phyloP scores from a whole-genome alignment of 805 yeast species.

The Maudiozyma serrabonitensis region DNA sequence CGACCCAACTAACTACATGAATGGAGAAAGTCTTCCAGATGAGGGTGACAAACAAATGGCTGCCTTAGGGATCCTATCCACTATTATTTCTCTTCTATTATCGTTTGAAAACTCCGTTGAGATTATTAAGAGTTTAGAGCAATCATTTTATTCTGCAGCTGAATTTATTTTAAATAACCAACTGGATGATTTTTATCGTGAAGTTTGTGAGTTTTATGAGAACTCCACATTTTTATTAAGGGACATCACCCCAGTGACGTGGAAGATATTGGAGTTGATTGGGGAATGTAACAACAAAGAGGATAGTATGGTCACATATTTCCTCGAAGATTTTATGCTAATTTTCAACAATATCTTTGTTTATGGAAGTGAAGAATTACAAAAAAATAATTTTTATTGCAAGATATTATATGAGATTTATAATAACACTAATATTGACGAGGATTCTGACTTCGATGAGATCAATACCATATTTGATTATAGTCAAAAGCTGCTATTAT shows the following conservation, averaged over 20 bases:
- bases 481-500: slow-evolving; percentile 52
- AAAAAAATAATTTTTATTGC: slow-evolving; percentile 37
- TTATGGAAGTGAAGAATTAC: slow-evolving; percentile 44
- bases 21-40: slow-evolving; percentile 30
- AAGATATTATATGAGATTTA: slow-evolving; percentile 45
- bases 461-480: slow-evolving; percentile 50
- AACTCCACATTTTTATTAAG: slow-evolving; percentile 55
- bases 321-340: slow-evolving; percentile 67
- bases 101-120: slow-evolving; percentile 75
- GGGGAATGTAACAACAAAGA: slow-evolving; percentile 26
- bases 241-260: slow-evolving; percentile 56
- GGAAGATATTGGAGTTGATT: slow-evolving; percentile 58
- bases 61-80: slow-evolving; percentile 70
- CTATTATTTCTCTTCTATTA: slow-evolving; percentile 70
- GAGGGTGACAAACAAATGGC: slow-evolving; percentile 68
- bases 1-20: slow-evolving; percentile 32
- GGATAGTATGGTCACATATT: slow-evolving; percentile 48
- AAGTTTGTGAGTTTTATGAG: slow-evolving; percentile 66
- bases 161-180: slow-evolving; percentile 55
- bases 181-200: slow-evolving; percentile 65
- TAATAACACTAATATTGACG: slow-evolving; percentile 31
- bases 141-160: slow-evolving; percentile 59
- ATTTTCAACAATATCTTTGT: slow-evolving; percentile 66
- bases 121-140: slow-evolving; percentile 54
- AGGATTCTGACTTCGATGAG: slow-evolving; percentile 49